Base-by-base conservation (phyloP, 2,329 filamentous ascomycete genomes). In the Penicillium sp. region DNA sequence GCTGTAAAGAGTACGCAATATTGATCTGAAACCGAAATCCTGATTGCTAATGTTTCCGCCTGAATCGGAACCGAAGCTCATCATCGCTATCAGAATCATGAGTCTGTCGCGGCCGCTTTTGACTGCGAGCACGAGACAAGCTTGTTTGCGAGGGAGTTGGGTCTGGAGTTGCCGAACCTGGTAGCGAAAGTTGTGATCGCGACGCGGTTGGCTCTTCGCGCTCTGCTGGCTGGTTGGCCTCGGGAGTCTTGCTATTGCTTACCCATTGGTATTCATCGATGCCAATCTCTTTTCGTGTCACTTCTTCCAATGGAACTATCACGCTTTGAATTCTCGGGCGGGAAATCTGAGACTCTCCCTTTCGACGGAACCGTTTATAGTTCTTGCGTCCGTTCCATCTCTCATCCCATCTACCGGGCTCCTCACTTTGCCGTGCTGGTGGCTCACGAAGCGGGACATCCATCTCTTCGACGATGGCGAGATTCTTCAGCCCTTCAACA, bases 301-400 rank as follows among this genome's bases (percentile, higher is more conserved):
- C 86, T 66, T 89, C 84, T 56, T 88, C 82, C 3, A 95, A 72
- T 0, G 78, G 72, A 3, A 95, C 81, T 33, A 95, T 87, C 29
- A 87, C 78, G 13, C 74, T 75, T 51, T 78, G 76, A 3, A 73
- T 58, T 29, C 73, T 70, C 29, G 71, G 69, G n/a, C 72, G 70
- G 42, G 63, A 58, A 42, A 58, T 59, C 6, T 64, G 59, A 0
- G 68, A 45, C 54, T 66, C 63, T 58, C 69, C 60, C 47, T 67
- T 65, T 41, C 66, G 60, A 32, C 70, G 53, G 64, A 98, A 98
- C 60, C 83, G 87, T 69, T 98, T 98, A 74, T 95, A 98, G 65
- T 98, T 97, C 70, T 89, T 92, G 38, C 92, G 80, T 0, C 92
- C 93, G 65, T 96, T 95, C 93, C 93, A 98, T 33, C 78, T 79